These are phyloP conservation scores for Onygenales sp. DNA, from an alignment of 2,329 filamentous ascomycete species.

Conservation along the genomic window DNA sequence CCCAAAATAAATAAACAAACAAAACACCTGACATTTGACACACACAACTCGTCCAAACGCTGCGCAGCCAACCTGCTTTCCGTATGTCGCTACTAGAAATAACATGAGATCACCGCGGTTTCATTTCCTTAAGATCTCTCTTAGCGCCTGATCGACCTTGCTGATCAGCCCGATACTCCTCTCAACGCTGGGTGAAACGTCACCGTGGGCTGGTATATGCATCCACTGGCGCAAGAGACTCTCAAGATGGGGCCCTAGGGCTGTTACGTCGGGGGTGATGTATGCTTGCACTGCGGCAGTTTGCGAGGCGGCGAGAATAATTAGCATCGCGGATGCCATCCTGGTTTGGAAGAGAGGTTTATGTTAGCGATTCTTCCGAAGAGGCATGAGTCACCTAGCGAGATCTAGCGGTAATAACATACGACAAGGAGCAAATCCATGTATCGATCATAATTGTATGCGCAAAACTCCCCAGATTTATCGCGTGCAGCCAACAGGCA, in stretches of 20 bases:
- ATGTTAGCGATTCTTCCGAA: too few species aligned
- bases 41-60: too few species aligned
- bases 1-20: too few species aligned
- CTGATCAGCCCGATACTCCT: slow-evolving; percentile 39
- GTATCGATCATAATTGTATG: slow-evolving; percentile 46
- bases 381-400: too few species aligned
- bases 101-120: too few species aligned
- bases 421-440: slow-evolving; percentile 48
- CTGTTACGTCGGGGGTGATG: slow-evolving; percentile 30
- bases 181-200: slow-evolving; percentile 37
- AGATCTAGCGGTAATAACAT: slow-evolving; percentile 13
- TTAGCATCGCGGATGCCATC: slow-evolving; percentile 43
- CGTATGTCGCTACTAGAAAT: too few species aligned
- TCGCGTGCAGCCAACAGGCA: slow-evolving; percentile 40
- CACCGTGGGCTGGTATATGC: slow-evolving; percentile 25
- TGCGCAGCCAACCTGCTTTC: too few species aligned
- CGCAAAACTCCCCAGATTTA: slow-evolving; percentile 39
- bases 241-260: slow-evolving; percentile 34
- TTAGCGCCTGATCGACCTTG: slow-evolving; percentile 29
- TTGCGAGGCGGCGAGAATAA: slow-evolving; percentile 38
- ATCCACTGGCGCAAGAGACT: slow-evolving; percentile 37
- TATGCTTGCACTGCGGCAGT: slow-evolving; percentile 29
- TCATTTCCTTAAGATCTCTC: neutral
- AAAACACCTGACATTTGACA: too few species aligned
- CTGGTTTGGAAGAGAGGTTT: slow-evolving; percentile 16